Evolutionary conservation across 208 protist genomes (phyloP).

Genomic region (Balamuthia mandrillaris): DNA sequence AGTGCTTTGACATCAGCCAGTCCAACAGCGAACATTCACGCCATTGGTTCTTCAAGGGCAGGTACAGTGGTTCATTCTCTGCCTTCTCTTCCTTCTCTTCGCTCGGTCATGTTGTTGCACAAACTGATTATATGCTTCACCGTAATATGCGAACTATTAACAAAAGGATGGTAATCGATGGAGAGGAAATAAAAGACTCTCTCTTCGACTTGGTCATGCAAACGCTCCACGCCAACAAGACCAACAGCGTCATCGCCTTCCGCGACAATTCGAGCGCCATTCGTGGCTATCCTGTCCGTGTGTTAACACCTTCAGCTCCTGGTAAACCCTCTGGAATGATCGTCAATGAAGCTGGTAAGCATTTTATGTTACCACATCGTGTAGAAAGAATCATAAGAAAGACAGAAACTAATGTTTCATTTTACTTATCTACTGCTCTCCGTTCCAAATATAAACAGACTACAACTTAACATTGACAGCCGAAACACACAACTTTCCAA

Average conservation of each 20-base stretch:
- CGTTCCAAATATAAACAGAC: too few species aligned
- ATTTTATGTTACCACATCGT: too few species aligned
- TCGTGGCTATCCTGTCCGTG: neutral
- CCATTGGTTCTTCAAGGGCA: constrained; percentile 78
- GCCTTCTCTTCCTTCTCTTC: neutral
- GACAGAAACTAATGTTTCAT: too few species aligned
- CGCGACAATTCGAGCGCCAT: constrained; percentile 40
- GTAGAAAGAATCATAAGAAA: too few species aligned
- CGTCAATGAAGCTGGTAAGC: constrained; percentile 12
- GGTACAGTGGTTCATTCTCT: neutral
- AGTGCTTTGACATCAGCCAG: constrained; percentile 75
- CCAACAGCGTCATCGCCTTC: constrained; percentile 43
- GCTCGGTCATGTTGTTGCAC: too few species aligned
- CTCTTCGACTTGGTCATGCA: constrained; percentile 35
- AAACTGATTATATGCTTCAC: too few species aligned
- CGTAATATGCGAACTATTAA: too few species aligned
- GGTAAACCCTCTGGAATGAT: constrained; percentile 8
- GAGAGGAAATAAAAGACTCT: constrained; percentile 28
- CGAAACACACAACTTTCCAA: constrained; percentile 77
- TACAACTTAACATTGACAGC: constrained; percentile 71
- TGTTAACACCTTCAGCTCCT: neutral
- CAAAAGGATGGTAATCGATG: constrained; percentile 35
- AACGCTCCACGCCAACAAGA: constrained; percentile 17
- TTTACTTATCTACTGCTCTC: too few species aligned
- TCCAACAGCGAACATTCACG: constrained; percentile 77